Conservation (phyloP, 2,329 filamentous ascomycete genomes). For the Remersonia thermophila region DNA sequence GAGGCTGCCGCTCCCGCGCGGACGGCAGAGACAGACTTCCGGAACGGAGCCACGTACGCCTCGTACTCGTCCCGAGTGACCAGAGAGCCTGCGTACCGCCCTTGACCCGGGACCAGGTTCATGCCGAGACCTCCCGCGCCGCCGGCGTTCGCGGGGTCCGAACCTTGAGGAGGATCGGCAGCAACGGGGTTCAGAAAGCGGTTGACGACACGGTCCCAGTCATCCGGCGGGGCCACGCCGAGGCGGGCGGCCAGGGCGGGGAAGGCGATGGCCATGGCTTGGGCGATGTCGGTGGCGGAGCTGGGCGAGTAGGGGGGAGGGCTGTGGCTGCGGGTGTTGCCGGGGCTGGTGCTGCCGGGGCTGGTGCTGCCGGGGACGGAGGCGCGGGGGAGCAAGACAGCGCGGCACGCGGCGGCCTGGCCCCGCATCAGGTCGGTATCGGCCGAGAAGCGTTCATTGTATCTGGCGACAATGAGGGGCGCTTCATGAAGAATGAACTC, state of each 20-base stretch:
- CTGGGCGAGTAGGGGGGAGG: too few species aligned
- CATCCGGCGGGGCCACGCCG: constrained; percentile 2
- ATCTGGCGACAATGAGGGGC: constrained; percentile 15
- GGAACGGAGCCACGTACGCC: constrained; percentile 2
- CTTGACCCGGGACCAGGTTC: constrained; percentile 12
- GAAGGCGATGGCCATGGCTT: constrained; percentile 7
- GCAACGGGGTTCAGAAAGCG: neutral
- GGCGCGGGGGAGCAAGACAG: neutral
- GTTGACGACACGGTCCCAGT: too few species aligned
- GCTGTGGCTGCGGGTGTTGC: too few species aligned
- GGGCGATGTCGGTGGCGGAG: neutral
- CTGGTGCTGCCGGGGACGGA: too few species aligned
- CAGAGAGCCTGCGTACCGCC: constrained; percentile 5
- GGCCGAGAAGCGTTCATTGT: constrained; percentile 12
- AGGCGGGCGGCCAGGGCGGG: constrained; percentile 9
- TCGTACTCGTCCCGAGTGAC: constrained; percentile 11
- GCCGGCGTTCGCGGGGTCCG: too few species aligned
- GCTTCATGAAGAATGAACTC: constrained; percentile 20
- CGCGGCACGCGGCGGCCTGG: constrained; percentile 8
- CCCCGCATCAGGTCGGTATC: constrained; percentile 5
- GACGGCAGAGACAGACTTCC: neutral
- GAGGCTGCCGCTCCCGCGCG: too few species aligned
- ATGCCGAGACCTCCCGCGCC: constrained; percentile 11
- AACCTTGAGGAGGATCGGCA: too few species aligned
- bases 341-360: too few species aligned